Evolutionary conservation across 495 filamentous ascomycete species (phyloP), one percentile per base, ranked within the genome.

Genomic region (Barbatosphaeria neglecta): DNA sequence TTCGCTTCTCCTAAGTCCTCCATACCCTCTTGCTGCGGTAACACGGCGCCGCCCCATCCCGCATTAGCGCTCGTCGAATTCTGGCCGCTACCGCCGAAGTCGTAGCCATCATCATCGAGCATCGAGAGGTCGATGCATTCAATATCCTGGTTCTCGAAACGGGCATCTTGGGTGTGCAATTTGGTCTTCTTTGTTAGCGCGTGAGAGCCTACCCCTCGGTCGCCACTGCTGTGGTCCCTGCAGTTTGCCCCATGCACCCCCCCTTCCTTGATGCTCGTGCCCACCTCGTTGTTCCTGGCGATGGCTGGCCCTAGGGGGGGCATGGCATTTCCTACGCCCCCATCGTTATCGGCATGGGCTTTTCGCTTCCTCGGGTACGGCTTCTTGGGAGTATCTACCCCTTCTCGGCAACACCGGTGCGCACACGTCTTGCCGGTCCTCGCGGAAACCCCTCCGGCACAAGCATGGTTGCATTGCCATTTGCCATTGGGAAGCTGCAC

Each of bases 371-470:
- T 66, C 22, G 56, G 46, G 37, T 60, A 64, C 41, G 54, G 50
- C 50, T 68, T 41, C 6, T 83, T 80, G 25, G 78, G 83, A 45
- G 85, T 93, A 25, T 89, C 83, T 5, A 92, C 55, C 1, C 90
- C 90, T 40, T 94, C 86, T n/a, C 77, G 79, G 59, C 92, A 98
- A 55, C 92, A 98, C 28, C 79, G 63, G 54, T 98, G 92, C 13
- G 54, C 63, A 50, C 69, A 72, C 17, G 43, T 52, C 25, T 57
- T 70, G 17, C 62, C 66, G 8, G 66, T 76, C 62, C 67, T 78
- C n/a, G 74, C 81, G 50, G 82, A 84, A 49, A 86, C 76, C 28
- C 81, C 87, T 58, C 87, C 68, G 9, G 53, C 57, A 48, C 74
- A 98, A 28, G 63, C 69, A 54, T 98, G 90, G 47, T 89, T 88